Base-by-base conservation (phyloP, 2,329 filamentous ascomycete species). In the Colletotrichum sp. region DNA sequence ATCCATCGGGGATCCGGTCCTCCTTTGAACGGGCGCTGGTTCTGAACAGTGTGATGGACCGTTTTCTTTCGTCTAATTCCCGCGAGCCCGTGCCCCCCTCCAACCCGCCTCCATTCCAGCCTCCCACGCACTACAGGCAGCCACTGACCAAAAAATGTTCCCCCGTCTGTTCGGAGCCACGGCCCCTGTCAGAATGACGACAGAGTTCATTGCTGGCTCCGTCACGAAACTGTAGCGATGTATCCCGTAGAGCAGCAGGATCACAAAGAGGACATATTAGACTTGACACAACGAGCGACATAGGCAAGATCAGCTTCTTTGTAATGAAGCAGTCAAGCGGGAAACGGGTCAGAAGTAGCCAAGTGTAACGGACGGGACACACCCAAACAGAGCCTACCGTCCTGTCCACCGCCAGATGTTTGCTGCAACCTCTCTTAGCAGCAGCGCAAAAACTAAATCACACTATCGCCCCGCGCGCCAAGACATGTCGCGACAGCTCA, bases 401-500 rank as follows among this genome's bases (percentile, higher is more conserved):
- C 13, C 34, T 18, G 36, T 34, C 49, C 67, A 60, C 60, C 68
- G 68, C 49, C 68, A 52, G 44, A 28, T 57, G 24, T 34, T 21
- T 55, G 52, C 24, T 72, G 63, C 57, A 68, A 67, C 55, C 44
- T 59, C 16, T 68, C 24, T 34, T 13, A 24, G 44, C 69, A 49
- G 32, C 63, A 26, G 63, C 32, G 39, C n/a, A 44, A 7, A 21
- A 64, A 36, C 28, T 63, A 16, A 16, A 69, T 59, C 44, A 64
- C 18, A 44, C 69, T 39, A 73, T 52, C 15, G 64, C 73, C 69
- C 73, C 69, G 69, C 70, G 57, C 69, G 63, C 73, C 69, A 76
- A 76, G 73, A 76, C 55, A 13, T 57, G 15, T 30, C 30, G 26
- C 34, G 30, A 60, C 68, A 71, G 60, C 68, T 63, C 60, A 36